Base-by-base conservation (phyloP, 192 early-diverging fungal species). In the Rhizoclosmatium globosum region DNA sequence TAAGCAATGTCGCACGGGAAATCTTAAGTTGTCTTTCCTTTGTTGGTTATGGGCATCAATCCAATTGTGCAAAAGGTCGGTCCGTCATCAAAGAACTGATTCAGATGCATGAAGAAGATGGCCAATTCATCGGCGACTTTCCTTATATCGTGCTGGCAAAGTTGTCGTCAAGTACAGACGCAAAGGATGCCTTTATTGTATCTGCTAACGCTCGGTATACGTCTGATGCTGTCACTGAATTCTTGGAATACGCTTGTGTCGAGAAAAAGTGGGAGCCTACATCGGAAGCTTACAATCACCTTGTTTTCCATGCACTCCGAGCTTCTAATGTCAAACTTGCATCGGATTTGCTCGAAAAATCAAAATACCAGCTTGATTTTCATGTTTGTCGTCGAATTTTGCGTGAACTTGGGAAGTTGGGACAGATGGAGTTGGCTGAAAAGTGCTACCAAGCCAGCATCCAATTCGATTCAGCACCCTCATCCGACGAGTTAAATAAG, bases 261-360 rank as follows among this genome's bases (percentile, higher is more conserved):
- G 42, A 42, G 45, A 13, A 17, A 13, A 17, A 13, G 19, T 11
- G 19, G 15, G 47, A 71, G 44, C n/a, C 44, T 6, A 39, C 59
- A 6, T 15, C 9, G 7, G 47, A 17, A 44, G 72, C 59, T 6
- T 60, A 38, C 23, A 43, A 11, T 4, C 19, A 44, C 23, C 62
- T 74, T 31, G 38, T 62, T 21, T 47, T 46, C 1, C 57, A 74
- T 48, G 56, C 72, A 3, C 13, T 60, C 6, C n/a, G 72, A n/a
- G 57, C 23, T 13, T 11, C 21, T 17, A 59, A 74, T n/a, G 4
- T 46, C 1, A 6, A 39, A 31, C 46, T 74, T 4, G 72, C 72
- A 4, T 21, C 11, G 6, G 58, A 62, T n/a, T 38, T 74, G 58
- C 46, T 74, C 59, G 60, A 74, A 42, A 74, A 59, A 21, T 7